These are phyloP conservation scores for Epichloe bromicola DNA, from an alignment of 2,329 filamentous ascomycete genomes.

Conservation along the genomic window DNA sequence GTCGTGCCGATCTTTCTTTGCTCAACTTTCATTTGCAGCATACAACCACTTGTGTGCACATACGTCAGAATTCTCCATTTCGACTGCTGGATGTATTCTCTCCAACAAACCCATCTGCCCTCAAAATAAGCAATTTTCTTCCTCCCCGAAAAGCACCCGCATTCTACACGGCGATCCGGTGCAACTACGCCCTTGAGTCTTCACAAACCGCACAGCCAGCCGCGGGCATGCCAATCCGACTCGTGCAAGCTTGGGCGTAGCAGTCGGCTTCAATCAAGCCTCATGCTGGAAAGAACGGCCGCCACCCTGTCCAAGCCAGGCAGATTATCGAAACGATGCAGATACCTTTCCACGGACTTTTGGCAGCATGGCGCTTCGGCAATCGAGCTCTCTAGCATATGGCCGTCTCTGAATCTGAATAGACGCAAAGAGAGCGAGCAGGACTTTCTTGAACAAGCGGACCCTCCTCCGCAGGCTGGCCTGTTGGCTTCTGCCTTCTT, in stretches of 20 bases:
- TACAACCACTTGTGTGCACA: too few species aligned
- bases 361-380: conserved; percentile 42
- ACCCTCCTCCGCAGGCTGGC: conserved; percentile 13
- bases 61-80: background rate
- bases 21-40: background rate
- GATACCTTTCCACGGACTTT: conserved; percentile 35
- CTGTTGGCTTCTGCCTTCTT: conserved; percentile 35
- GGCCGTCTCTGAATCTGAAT: conserved; percentile 23
- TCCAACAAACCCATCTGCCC: background rate
- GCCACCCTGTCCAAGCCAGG: conserved; percentile 31
- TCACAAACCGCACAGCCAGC: background rate
- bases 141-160: background rate
- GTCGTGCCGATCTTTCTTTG: background rate
- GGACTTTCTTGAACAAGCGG: conserved; percentile 9
- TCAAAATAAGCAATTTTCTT: background rate
- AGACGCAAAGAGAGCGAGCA: conserved; percentile 11
- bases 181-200: background rate
- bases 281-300: conserved; percentile 47
- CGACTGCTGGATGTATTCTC: background rate
- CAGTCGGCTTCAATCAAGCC: conserved; percentile 10
- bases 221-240: conserved; percentile 14
- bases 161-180: background rate
- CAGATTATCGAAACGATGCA: conserved; percentile 24
- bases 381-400: conserved; percentile 32
- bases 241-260: conserved; percentile 8